A percentile compares a stretch with the other conserved stretches of the same genome.
Conservation (phyloP, 306 rosid species). For the Sechiopsis laciniata region DNA sequence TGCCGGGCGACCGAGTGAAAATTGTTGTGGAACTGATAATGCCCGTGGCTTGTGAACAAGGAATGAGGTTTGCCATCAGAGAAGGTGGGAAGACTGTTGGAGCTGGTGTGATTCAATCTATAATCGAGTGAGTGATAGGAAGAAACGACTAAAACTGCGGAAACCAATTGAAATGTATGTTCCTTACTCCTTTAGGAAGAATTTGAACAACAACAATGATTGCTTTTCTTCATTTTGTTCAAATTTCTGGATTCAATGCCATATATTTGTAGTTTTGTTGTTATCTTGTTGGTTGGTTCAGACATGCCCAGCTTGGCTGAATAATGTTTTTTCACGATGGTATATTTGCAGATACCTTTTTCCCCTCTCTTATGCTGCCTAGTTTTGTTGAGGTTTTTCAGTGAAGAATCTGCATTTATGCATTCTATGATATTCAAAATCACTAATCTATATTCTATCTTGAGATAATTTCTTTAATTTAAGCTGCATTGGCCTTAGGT, state of each 20-base stretch:
- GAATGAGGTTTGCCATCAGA: constrained; percentile 90
- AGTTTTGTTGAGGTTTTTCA: constrained; percentile 4
- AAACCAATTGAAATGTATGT: constrained; percentile 19
- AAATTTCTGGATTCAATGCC: constrained; percentile 39
- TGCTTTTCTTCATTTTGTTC: constrained; percentile 33
- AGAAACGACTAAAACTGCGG: constrained; percentile 8
- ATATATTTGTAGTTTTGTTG: constrained; percentile 50
- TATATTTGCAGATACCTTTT: constrained; percentile 17
- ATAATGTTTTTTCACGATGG: constrained; percentile 26
- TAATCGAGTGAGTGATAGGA: constrained; percentile 45
- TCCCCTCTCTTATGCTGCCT: not conserved
- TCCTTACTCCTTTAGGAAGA: constrained; percentile 31
- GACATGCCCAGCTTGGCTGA: constrained; percentile 27
- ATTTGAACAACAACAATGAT: constrained; percentile 28
- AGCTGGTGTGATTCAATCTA: constrained; percentile 79
- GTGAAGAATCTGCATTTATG: constrained; percentile 8
- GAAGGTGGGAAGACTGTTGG: constrained; percentile 94
- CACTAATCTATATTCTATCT: not conserved
- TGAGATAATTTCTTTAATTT: not conserved
- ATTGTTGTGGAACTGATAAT: constrained; percentile 72
- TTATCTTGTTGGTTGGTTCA: constrained; percentile 26
- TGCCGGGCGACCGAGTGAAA: constrained; percentile 89
- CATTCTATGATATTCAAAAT: not conserved
- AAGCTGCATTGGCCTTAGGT: not conserved
- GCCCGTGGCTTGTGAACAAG: constrained; percentile 84